Conservation (phyloP, 176 grass and related monocot species). For the Lolium rigidum region DNA sequence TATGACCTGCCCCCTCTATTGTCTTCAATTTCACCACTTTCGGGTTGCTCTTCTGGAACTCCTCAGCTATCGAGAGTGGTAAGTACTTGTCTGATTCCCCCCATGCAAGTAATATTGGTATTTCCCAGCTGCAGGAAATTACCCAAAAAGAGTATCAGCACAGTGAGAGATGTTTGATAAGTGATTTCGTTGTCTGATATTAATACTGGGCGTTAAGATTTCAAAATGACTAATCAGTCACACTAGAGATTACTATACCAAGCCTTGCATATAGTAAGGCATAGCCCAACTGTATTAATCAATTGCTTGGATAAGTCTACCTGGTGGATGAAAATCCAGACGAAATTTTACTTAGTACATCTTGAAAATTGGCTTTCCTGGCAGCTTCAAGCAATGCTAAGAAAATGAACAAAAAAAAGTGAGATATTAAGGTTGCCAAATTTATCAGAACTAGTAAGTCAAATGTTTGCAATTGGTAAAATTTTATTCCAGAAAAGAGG, state of each 20-base stretch:
- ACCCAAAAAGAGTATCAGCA: constrained; percentile 8
- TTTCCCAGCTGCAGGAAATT: constrained; percentile 72
- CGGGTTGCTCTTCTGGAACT: constrained; percentile 77
- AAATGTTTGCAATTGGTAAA: constrained; percentile 11
- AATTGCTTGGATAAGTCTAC: constrained; percentile 56
- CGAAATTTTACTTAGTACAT: constrained; percentile 72
- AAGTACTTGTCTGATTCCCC: constrained; percentile 90
- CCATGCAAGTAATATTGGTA: constrained; percentile 82
- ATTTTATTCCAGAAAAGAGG: constrained; percentile 23
- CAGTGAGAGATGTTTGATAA: background rate
- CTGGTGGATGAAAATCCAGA: constrained; percentile 80
- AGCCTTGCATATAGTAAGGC: background rate
- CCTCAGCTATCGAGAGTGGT: constrained; percentile 75
- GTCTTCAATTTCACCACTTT: constrained; percentile 59
- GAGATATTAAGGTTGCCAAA: constrained; percentile 27
- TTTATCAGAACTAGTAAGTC: background rate
- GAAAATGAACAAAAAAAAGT: background rate
- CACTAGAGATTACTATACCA: background rate
- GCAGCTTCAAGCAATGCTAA: constrained; percentile 93
- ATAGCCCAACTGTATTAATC: too few species aligned
- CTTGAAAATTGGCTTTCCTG: constrained; percentile 79
- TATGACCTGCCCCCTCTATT: constrained; percentile 94
- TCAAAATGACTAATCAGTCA: constrained; percentile 18
- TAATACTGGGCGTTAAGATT: background rate
- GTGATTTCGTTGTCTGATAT: constrained; percentile 20